Evolutionary conservation across 768 basidiomycete species (phyloP).

Genomic region (Mycena maculata): DNA sequence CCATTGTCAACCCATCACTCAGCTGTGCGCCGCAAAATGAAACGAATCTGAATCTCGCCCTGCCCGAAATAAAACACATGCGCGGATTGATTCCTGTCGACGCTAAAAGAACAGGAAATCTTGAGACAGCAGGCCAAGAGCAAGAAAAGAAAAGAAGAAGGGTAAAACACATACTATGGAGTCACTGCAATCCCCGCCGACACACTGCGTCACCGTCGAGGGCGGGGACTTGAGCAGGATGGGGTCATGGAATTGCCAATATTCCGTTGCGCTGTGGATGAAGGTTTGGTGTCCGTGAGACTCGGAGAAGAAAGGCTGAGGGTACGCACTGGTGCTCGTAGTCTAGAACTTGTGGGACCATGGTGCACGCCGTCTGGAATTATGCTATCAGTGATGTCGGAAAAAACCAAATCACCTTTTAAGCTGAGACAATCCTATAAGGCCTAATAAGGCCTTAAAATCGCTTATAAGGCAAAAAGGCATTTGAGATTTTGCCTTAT

Average conservation of each 20-base stretch:
- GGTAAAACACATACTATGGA: conserved; percentile 60
- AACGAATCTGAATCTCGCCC: too few species aligned
- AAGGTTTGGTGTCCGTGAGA: neutral
- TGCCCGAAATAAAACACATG: conserved; percentile 60
- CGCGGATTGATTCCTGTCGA: conserved; percentile 60
- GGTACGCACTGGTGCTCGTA: conserved; percentile 58
- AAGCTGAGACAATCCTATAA: too few species aligned
- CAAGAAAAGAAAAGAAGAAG: neutral
- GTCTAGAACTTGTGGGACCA: conserved; percentile 57
- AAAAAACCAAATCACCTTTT: too few species aligned
- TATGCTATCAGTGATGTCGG: neutral
- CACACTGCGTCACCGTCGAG: conserved; percentile 54
- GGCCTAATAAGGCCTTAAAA: too few species aligned
- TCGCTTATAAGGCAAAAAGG: too few species aligned
- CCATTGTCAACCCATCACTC: conserved; percentile 8
- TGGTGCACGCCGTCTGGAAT: conserved; percentile 61
- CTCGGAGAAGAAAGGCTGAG: neutral
- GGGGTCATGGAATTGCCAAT: conserved; percentile 62
- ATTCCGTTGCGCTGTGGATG: conserved; percentile 42
- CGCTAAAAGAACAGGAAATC: conserved; percentile 40
- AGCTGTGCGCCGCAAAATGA: too few species aligned
- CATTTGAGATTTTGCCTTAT: too few species aligned
- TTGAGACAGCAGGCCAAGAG: neutral
- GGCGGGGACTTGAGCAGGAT: conserved; percentile 42
- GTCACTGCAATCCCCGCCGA: conserved; percentile 60